Conservation (phyloP, 805 yeast genomes). For the Suhomyces vadensis region DNA sequence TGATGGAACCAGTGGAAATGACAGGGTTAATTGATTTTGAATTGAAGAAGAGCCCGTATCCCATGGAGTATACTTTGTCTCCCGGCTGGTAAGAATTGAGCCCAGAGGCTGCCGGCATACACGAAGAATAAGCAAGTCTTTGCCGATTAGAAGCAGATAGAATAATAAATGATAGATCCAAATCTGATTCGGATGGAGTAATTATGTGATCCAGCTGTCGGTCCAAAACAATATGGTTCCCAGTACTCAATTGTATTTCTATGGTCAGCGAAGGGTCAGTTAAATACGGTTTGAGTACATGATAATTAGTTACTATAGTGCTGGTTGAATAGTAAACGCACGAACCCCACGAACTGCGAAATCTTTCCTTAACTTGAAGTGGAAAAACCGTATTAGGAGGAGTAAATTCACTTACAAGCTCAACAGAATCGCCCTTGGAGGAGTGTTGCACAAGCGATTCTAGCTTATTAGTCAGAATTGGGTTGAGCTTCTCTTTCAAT, state of each 20-base stretch:
- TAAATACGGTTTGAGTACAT: constrained; percentile 32
- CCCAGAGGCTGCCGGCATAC: neutral
- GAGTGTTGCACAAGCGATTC: neutral
- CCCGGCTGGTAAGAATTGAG: constrained; percentile 13
- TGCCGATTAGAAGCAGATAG: constrained; percentile 14
- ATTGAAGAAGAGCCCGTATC: constrained; percentile 43
- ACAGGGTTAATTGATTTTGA: constrained; percentile 26
- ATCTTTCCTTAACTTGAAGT: neutral
- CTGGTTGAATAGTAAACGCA: constrained; percentile 33
- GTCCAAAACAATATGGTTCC: neutral
- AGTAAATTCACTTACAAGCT: neutral
- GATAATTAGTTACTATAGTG: constrained; percentile 43
- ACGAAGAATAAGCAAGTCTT: neutral
- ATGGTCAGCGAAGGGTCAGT: constrained; percentile 7
- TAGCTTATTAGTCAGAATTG: neutral
- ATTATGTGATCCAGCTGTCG: constrained; percentile 20
- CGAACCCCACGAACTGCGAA: constrained; percentile 42
- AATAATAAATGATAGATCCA: constrained; percentile 42
- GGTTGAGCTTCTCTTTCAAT: neutral
- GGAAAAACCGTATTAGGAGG: constrained; percentile 19
- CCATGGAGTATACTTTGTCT: constrained; percentile 31
- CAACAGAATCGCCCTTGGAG: neutral
- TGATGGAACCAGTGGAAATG: constrained; percentile 29
- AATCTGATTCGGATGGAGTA: constrained; percentile 27
- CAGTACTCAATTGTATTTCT: constrained; percentile 7